These are phyloP conservation scores for Lithohypha guttulata DNA, from an alignment of 2,329 filamentous ascomycete species.

Conservation along the genomic window DNA sequence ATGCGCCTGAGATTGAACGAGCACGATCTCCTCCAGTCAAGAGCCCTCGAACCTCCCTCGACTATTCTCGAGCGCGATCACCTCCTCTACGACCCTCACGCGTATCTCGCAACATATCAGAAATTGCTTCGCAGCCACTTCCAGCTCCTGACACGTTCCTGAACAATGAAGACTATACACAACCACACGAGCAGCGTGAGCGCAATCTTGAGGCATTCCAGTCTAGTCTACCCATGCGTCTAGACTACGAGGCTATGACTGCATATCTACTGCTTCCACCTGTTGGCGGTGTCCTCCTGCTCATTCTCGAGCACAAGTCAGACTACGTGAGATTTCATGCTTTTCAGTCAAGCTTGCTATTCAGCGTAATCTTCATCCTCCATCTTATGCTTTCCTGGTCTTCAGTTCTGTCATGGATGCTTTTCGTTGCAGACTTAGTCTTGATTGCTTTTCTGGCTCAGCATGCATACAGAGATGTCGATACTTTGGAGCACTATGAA, in stretches of 20 bases:
- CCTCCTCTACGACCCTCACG: conserved; percentile 40
- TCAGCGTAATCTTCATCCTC: conserved; percentile 57
- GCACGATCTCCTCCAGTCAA: conserved; percentile 56
- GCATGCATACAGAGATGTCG: conserved; percentile 73
- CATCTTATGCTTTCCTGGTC: conserved; percentile 86
- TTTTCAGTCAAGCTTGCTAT: conserved; percentile 83
- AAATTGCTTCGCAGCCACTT: conserved; percentile 27
- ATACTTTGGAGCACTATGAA: conserved; percentile 61
- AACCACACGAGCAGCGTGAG: conserved; percentile 36
- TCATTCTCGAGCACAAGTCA: conserved; percentile 85
- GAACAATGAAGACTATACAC: conserved; percentile 20
- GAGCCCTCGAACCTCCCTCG: conserved; percentile 30
- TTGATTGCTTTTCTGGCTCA: conserved; percentile 67
- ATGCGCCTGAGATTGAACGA: conserved; percentile 71
- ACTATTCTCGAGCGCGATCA: conserved; percentile 44
- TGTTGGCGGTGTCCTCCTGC: conserved; percentile 68
- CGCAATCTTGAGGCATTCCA: conserved; percentile 70
- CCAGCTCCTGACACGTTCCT: conserved; percentile 32
- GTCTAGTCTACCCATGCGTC: conserved; percentile 72
- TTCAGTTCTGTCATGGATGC: conserved; percentile 67
- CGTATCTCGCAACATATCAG: conserved; percentile 34
- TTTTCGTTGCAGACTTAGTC: conserved; percentile 64
- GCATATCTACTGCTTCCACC: conserved; percentile 82
- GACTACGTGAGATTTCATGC: conserved; percentile 97
- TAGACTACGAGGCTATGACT: conserved; percentile 83